Evolutionary conservation across 176 grass and related monocot species (phyloP).

Genomic region (Aegilops tauschii): DNA sequence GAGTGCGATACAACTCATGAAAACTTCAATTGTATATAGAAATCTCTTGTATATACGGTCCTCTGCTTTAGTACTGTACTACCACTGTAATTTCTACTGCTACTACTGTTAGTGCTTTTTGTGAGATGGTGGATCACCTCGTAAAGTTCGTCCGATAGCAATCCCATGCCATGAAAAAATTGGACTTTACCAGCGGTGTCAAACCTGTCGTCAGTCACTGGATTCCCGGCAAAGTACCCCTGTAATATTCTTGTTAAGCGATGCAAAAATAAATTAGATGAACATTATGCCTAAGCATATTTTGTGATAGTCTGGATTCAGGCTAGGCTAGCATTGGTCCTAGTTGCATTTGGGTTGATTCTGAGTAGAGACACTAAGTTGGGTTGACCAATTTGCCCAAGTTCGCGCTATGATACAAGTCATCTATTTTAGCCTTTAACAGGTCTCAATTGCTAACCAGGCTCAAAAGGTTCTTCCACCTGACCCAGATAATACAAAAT

Average conservation of each 20-base stretch:
- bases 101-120: neutral
- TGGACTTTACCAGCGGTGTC: constrained; percentile 29
- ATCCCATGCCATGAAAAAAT: constrained; percentile 43
- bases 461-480: no score
- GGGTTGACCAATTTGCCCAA: no score
- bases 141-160: constrained; percentile 51
- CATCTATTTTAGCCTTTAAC: no score
- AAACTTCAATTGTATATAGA: neutral
- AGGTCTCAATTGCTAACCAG: no score
- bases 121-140: constrained; percentile 28
- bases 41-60: neutral
- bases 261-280: neutral
- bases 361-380: neutral
- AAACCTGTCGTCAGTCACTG: constrained; percentile 23
- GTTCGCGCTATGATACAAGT: no score
- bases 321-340: neutral
- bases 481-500: no score
- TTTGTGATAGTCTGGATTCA: neutral
- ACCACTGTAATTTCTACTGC: neutral
- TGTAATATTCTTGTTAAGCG: neutral
- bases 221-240: constrained; percentile 50
- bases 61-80: neutral
- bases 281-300: neutral
- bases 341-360: neutral
- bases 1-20: neutral